These are phyloP conservation scores for Cladophialophora chaetospira DNA, from an alignment of 2,329 filamentous ascomycete genomes.

Conservation along the genomic window DNA sequence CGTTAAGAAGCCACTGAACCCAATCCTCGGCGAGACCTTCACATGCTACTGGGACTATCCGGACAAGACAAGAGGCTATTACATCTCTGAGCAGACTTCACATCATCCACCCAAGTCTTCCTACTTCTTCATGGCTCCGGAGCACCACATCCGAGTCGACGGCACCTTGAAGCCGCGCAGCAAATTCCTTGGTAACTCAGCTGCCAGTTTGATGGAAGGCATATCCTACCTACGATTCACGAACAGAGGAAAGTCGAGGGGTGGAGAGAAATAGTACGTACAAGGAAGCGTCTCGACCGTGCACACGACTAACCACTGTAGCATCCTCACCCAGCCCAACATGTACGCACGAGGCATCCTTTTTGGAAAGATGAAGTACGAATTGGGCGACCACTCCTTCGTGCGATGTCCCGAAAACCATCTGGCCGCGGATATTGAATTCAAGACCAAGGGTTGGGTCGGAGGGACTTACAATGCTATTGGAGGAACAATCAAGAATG, in stretches of 20 bases:
- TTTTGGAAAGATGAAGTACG: conserved; percentile 99
- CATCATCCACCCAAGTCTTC: conserved; percentile 98
- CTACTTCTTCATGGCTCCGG: conserved; percentile 97
- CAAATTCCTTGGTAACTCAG: conserved; percentile 94
- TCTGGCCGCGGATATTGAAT: conserved; percentile 87
- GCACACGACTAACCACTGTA: conserved; percentile 41
- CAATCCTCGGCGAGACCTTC: conserved; percentile 91
- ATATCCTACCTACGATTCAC: conserved; percentile 81
- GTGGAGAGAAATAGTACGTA: conserved; percentile 83
- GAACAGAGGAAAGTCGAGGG: conserved; percentile 69
- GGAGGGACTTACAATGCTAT: conserved; percentile 96
- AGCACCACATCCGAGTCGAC: conserved; percentile 92
- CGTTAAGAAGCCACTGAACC: conserved; percentile 97
- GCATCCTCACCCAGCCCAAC: conserved; percentile 93
- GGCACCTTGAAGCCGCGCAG: conserved; percentile 92
- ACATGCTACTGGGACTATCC: conserved; percentile 94
- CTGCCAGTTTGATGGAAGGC: conserved; percentile 97
- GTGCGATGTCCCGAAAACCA: conserved; percentile 87
- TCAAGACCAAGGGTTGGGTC: conserved; percentile 98
- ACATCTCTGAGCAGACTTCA: conserved; percentile 95
- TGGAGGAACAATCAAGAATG: conserved; percentile 85
- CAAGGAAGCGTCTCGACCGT: not conserved
- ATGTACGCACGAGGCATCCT: conserved; percentile 98
- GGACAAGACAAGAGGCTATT: conserved; percentile 84
- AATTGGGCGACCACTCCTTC: conserved; percentile 73